A percentile compares a stretch with the other conserved stretches of the same genome.
Conservation (phyloP, 2,329 filamentous ascomycete genomes). For the Aspergillus transmontanensis region DNA sequence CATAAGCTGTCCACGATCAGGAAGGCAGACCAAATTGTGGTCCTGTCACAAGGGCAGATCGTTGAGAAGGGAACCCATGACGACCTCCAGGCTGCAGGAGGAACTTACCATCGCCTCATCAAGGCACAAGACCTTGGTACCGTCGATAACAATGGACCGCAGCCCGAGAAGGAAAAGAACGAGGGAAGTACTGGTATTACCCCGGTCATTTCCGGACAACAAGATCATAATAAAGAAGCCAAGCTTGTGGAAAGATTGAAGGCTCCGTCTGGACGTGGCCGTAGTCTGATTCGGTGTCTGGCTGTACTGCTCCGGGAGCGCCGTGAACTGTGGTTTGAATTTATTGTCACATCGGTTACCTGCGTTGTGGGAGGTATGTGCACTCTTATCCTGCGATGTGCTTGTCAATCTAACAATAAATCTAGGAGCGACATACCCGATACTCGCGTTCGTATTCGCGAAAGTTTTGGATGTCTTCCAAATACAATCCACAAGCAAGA, state of each 20-base stretch:
- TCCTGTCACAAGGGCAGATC: constrained; percentile 56
- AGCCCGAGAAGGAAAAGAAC: background rate
- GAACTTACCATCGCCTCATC: constrained; percentile 28
- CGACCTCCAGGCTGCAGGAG: constrained; percentile 53
- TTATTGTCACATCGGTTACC: background rate
- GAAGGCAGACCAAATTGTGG: constrained; percentile 58
- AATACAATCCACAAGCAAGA: background rate
- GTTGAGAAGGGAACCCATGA: constrained; percentile 56
- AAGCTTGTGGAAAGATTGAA: background rate
- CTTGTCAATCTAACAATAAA: background rate
- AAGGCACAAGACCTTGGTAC: constrained; percentile 13
- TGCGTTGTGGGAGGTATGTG: constrained; percentile 1
- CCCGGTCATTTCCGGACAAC: background rate
- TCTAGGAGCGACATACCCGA: background rate
- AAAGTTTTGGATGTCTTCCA: constrained; percentile 4
- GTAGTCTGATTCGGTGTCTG: constrained; percentile 1
- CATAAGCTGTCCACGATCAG: constrained; percentile 57
- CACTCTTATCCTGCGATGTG: background rate
- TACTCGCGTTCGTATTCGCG: constrained; percentile 1
- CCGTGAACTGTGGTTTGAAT: constrained; percentile 2
- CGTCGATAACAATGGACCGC: background rate
- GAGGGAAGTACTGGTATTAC: background rate
- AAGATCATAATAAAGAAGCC: background rate
- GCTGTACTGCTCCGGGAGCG: background rate
- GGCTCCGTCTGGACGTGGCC: background rate